Evolutionary conservation across 345 rosid genomes (phyloP).

Genomic region (Psidium guajava): DNA sequence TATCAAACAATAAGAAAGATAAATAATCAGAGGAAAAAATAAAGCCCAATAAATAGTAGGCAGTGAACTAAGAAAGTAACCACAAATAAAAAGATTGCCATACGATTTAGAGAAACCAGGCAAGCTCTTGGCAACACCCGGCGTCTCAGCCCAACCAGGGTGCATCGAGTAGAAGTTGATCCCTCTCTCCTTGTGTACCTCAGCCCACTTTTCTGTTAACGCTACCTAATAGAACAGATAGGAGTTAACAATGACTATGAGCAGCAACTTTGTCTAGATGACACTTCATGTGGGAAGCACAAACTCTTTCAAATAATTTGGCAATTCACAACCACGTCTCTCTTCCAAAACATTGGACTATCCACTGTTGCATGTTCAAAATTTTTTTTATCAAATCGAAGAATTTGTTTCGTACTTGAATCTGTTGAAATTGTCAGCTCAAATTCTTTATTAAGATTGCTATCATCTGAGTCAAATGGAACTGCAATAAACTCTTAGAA

Average conservation of each 20-base stretch:
- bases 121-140: slow-evolving; percentile 67
- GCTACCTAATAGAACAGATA: slow-evolving; percentile 43
- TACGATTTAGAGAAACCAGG: slow-evolving; percentile 52
- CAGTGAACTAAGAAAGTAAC: neutral
- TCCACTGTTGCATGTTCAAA: neutral
- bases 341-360: neutral
- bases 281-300: neutral
- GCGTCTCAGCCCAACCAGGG: slow-evolving; percentile 94
- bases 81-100: neutral
- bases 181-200: slow-evolving; percentile 53
- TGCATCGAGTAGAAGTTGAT: slow-evolving; percentile 87
- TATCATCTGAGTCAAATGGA: neutral
- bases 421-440: neutral
- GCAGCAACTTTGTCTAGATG: neutral
- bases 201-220: slow-evolving; percentile 71
- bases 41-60: neutral
- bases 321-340: neutral
- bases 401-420: neutral
- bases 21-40: neutral
- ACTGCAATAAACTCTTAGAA: neutral
- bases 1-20: neutral
- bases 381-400: neutral
- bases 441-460: neutral
- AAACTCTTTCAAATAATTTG: neutral
- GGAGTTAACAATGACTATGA: neutral